Conservation (phyloP, 768 basidiomycete genomes). For the Auricularia sp. region DNA sequence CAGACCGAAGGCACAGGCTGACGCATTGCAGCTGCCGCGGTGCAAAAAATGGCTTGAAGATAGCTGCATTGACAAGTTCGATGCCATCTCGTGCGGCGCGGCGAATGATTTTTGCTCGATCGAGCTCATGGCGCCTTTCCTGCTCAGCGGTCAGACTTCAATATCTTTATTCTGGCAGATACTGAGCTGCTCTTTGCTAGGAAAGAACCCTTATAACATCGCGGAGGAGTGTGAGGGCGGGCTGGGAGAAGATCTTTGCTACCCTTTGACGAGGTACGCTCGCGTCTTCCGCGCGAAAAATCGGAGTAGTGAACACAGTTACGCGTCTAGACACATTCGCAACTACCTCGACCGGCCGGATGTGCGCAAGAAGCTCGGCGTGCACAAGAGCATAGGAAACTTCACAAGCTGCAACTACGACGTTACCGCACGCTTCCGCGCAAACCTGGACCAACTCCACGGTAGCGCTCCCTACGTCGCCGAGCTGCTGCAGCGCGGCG, state of each 20-base stretch:
- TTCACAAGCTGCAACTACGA: conserved; percentile 30
- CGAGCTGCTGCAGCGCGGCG: conserved; percentile 43
- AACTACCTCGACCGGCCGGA: conserved; percentile 52
- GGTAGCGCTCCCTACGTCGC: conserved; percentile 30
- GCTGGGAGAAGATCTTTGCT: conserved; percentile 39
- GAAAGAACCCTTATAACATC: conserved; percentile 56
- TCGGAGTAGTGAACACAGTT: too few species aligned
- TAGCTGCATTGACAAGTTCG: conserved; percentile 56
- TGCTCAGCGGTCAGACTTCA: conserved; percentile 26
- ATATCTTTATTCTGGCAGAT: neutral
- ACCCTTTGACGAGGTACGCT: conserved; percentile 40
- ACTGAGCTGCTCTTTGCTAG: conserved; percentile 14
- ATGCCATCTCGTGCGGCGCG: conserved; percentile 56
- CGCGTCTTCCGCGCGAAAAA: neutral
- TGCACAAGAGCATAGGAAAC: conserved; percentile 34
- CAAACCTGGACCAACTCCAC: conserved; percentile 15
- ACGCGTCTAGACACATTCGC: conserved; percentile 37
- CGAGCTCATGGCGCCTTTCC: conserved; percentile 38
- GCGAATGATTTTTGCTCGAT: conserved; percentile 56
- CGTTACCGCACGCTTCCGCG: conserved; percentile 3
- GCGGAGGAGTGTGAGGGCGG: conserved; percentile 47
- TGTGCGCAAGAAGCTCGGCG: conserved; percentile 49
- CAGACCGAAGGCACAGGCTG: neutral
- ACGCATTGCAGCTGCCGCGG: conserved; percentile 46
- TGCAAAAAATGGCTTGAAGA: conserved; percentile 48